Base-by-base conservation (phyloP, 768 basidiomycete genomes). In the Neoboletus brunneissimus region DNA sequence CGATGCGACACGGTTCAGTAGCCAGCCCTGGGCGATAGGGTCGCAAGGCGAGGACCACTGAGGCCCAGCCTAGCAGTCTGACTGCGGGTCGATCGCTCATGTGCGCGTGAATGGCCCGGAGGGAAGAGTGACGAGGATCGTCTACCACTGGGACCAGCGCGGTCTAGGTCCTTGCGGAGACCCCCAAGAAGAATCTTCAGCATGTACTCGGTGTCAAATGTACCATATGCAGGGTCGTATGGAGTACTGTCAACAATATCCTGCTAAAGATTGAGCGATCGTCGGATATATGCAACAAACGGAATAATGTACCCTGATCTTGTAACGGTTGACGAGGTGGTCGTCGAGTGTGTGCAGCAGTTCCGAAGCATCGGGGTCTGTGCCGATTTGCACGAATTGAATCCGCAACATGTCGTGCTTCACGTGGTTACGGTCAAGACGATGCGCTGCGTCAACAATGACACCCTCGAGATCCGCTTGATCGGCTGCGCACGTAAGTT, bases 181-280 rank as follows among this genome's bases (percentile, higher is more conserved):
- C 69, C 57, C 3, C 70, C 70, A 23, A 71, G 65, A 10, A 71
- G 65, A 43, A 71, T 71, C 64, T 72, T 72, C 23, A 73, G 40
- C 71, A 72, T 72, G 55, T 73, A 72, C 42, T 72, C 71, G 6
- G 71, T 67, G 60, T 73, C 70, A 23, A 72, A 72, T 5, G 49
- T 55, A 55, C 71, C 70, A 1, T 65, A 51, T n/a, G 52, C 56
- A 41, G 63, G 64, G 48, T 73, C 67, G 40, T 57, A 80, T 13
- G 74, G 73, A 7, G 77, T 77, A 31, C 77, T 76, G 63, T 80
- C 79, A 9, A 81, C 78, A 34, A 81, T 75, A 55, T 81, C 80
- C 67, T 79, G 56, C 42, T 12, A 12, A 45, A 1, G 4, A 18
- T 54, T 63, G 6, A 61, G 45, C 48, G 4, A 32, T 25, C 25